Evolutionary conservation across 495 filamentous ascomycete genomes (phyloP), one percentile per base, ranked within the genome.

Genomic region (Chaetomium tenue): DNA sequence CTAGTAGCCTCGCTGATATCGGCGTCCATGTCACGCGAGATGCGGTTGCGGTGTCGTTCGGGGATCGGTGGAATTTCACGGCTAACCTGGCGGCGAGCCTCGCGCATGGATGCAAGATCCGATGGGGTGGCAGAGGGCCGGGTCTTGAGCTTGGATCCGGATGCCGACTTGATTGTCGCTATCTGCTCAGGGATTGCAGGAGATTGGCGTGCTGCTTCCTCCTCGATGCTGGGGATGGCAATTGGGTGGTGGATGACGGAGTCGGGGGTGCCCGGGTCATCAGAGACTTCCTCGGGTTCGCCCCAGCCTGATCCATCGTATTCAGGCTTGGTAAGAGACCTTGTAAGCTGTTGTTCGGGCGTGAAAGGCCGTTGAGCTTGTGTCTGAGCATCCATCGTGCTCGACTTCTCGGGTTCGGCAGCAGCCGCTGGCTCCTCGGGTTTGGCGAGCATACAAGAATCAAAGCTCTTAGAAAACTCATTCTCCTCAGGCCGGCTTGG

Each of bases 161-260:
- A 88, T 6, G 93, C 88, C 63, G 83, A 79, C 63, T 91, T 93
- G 77, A 98, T 92, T 4, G 95, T 98, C 4, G 95, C 92, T 40
- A 92, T 74, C 25, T 87, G 86, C 66, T 97, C 93, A 3, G 93
- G 91, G 46, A 98, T 84, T 16, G 78, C 74, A 9, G 86, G 84
- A 7, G 84, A 85, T 11, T 86, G 81, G 5, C 78, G 73, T 11
- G 78, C 79, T 42, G 58, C 65, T 22, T 80, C 75, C 28, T 80
- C 68, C 1, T 82, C 78, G 37, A 78, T 77, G 54, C 83, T 79
- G 8, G 79, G 75, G 18, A 86, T 79, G 9, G 79, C 75, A 18
- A 86, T 69, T 22, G 91, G 85, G 67, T 91, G 91, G 62, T 91
- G 89, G 66, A 97, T 95, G 28, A 97, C 92, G n/a, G 94, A 97